Conservation (phyloP, 495 filamentous ascomycete species). For the Poronia punctata region DNA sequence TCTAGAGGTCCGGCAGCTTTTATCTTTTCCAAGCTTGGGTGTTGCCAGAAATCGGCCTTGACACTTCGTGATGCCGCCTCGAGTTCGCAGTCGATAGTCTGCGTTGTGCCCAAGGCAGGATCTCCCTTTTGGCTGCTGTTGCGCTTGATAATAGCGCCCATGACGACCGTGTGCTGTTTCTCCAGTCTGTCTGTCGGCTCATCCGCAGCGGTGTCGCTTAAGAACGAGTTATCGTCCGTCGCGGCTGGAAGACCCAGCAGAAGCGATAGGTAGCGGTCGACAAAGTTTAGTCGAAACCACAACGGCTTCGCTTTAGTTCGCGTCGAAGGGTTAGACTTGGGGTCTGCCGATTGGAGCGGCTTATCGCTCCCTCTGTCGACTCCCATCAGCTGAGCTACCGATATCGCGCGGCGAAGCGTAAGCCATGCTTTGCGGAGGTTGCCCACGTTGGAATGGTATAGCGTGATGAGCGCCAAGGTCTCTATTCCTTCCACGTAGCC, state of each 20-base stretch:
- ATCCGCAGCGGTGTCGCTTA: conserved; percentile 18
- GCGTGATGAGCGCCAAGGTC: conserved; percentile 27
- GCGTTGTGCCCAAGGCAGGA: conserved; percentile 26
- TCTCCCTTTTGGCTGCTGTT: conserved; percentile 24
- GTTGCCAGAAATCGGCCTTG: conserved; percentile 33
- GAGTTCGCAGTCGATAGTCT: conserved; percentile 39
- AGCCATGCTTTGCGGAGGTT: conserved; percentile 43
- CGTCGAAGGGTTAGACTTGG: conserved; percentile 10
- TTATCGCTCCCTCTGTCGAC: conserved; percentile 25
- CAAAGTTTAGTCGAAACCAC: conserved; percentile 30
- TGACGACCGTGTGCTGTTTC: conserved; percentile 29
- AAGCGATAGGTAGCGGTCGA: conserved; percentile 29
- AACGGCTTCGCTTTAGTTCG: conserved; percentile 17
- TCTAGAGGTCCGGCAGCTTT: conserved; percentile 4
- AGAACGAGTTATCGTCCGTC: conserved; percentile 27
- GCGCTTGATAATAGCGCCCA: conserved; percentile 34
- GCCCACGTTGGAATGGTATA: conserved; percentile 38
- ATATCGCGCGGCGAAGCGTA: conserved; percentile 32
- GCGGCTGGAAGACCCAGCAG: conserved; percentile 36
- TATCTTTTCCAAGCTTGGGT: conserved; percentile 9
- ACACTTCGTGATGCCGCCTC: conserved; percentile 30
- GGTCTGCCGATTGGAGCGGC: conserved; percentile 27
- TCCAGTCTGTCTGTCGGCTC: conserved; percentile 26
- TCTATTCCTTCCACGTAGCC: conserved; percentile 40
- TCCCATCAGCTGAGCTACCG: conserved; percentile 40